Base-by-base conservation (phyloP, 495 filamentous ascomycete species). In the Pyrenula massariospora region DNA sequence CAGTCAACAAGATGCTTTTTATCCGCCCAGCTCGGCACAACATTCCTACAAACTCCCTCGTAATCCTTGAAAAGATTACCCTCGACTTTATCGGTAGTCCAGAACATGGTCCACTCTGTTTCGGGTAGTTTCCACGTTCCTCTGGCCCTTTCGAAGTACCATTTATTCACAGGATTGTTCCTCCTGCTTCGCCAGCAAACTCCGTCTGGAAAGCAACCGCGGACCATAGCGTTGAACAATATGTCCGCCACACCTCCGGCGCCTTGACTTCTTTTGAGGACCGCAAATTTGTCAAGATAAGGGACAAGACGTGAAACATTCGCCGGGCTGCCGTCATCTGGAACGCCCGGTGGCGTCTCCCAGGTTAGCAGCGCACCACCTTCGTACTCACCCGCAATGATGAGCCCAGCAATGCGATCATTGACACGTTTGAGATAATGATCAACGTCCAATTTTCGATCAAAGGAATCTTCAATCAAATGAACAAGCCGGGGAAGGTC, bases 271-370 rank as follows among this genome's bases (percentile, higher is more conserved):
- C 84, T 81, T 63, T 87, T 90, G 2, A 94, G 76, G 1, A 97
- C 93, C 2, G 93, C 93, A 65, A 99, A 99, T 70, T 99, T 99
- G 66, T 99, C 93, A 22, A 99, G 73, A 67, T 99, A 99, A 0
- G 92, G 94, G 0, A 99, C 86, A 66, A 89, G 77, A 2, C 83
- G 73, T 10, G 72, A 70, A 20, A 68, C 60, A 50, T 72, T 74
- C 20, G 68, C 73, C 50, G 76, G 72, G 20, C 79, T 78, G 55
- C 76, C 74, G 52, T 79, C 75, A 52, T 82, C 72, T 19, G 65
- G 54, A 1, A 84, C 68, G 0, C 77, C 77, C 0, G 81, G 82
- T 0, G 91, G 89, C 25, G 76, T 72, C 75, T 99, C 93, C 93
- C 93, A 99, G 1, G 93, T 99, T 19, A 97, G 72, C 31, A 99